Percentiles rank a stretch among this genome's conserved stretches.
These are phyloP conservation scores for Globisporangium irregulare DNA, from an alignment of 352 stramenopile genomes.

Conservation along the genomic window DNA sequence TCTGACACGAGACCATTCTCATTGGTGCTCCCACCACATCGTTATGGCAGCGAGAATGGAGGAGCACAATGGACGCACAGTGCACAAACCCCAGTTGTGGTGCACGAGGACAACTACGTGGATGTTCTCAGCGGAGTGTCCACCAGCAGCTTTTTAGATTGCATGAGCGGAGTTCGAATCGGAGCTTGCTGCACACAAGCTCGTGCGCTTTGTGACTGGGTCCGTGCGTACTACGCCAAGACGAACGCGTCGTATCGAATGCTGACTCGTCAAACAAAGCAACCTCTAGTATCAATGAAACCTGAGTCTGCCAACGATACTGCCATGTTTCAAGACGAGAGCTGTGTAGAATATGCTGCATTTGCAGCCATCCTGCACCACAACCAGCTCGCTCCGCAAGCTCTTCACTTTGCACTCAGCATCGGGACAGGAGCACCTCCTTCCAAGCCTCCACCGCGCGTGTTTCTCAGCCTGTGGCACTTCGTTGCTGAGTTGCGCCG, in stretches of 20 bases:
- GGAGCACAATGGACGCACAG: neutral
- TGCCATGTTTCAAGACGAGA: constrained; percentile 5
- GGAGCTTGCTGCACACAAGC: constrained; percentile 6
- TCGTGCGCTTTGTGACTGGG: constrained; percentile 48
- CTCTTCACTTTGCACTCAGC: constrained; percentile 31
- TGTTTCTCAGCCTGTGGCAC: constrained; percentile 41
- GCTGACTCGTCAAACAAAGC: constrained; percentile 44
- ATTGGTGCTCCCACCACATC: constrained; percentile 31
- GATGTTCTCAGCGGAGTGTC: constrained; percentile 22
- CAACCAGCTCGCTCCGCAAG: constrained; percentile 25
- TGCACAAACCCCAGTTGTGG: neutral
- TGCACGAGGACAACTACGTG: constrained; percentile 20
- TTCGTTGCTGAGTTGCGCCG: constrained; percentile 51
- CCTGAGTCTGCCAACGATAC: neutral
- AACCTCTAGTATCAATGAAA: constrained; percentile 7
- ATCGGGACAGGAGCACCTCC: neutral
- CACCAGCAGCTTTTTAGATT: constrained; percentile 22
- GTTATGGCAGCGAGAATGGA: neutral
- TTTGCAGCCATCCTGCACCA: constrained; percentile 68
- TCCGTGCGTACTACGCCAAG: constrained; percentile 43
- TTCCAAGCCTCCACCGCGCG: constrained; percentile 19
- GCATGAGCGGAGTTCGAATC: neutral
- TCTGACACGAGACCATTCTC: constrained; percentile 26
- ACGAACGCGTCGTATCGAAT: constrained; percentile 68
- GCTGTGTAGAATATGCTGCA: constrained; percentile 41